Evolutionary conservation across 768 basidiomycete species (phyloP).

Genomic region (Paxillus ammoniavirescens): DNA sequence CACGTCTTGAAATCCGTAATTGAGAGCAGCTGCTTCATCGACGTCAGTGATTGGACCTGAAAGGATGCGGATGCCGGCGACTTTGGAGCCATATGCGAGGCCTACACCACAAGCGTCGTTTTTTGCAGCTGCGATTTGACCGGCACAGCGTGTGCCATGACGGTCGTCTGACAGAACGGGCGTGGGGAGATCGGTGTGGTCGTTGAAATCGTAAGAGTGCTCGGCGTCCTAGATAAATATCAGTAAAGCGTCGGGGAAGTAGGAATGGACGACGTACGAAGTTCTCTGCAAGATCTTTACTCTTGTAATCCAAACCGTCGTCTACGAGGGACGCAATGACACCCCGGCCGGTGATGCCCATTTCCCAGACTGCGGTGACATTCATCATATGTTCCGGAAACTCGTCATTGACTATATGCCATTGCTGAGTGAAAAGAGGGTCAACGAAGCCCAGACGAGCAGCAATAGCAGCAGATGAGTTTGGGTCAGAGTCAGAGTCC

Average conservation of each 20-base stretch:
- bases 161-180: constrained; percentile 89
- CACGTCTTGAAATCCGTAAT: constrained; percentile 89
- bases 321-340: constrained; percentile 89
- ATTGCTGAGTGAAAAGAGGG: constrained; percentile 82
- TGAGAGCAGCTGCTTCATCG: constrained; percentile 93
- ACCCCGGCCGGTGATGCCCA: constrained; percentile 85
- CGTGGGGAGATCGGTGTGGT: constrained; percentile 82
- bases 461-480: constrained; percentile 47
- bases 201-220: constrained; percentile 96
- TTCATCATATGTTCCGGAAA: constrained; percentile 86
- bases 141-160: constrained; percentile 97
- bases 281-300: constrained; percentile 83
- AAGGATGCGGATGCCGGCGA: constrained; percentile 93
- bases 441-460: constrained; percentile 69
- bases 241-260: not conserved
- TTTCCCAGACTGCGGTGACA: constrained; percentile 88
- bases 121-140: constrained; percentile 90
- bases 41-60: constrained; percentile 93
- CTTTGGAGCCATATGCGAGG: constrained; percentile 86
- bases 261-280: constrained; percentile 62
- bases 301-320: constrained; percentile 91
- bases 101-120: constrained; percentile 95
- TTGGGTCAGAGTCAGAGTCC: constrained; percentile 19
- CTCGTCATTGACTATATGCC: constrained; percentile 92
- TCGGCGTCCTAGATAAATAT: constrained; percentile 63